These are phyloP conservation scores for Populus tomentosa DNA, from an alignment of 441 rosid species.

Conservation along the genomic window DNA sequence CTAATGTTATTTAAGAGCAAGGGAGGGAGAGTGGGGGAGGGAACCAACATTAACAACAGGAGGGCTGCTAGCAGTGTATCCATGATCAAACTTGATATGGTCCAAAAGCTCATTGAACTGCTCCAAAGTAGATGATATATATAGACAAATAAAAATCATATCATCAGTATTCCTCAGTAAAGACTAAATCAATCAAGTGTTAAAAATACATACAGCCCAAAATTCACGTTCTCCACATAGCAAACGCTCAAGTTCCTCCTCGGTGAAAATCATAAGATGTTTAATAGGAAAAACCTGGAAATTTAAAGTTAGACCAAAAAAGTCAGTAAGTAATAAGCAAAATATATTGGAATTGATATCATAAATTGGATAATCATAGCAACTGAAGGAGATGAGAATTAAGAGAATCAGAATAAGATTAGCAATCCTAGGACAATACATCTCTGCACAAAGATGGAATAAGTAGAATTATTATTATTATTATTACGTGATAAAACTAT, in stretches of 20 bases:
- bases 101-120: slow-evolving; percentile 84
- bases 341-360: neutral
- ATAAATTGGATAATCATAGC: neutral
- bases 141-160: neutral
- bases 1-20: neutral
- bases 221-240: slow-evolving; percentile 84
- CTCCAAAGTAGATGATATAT: slow-evolving; percentile 8
- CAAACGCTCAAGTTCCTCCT: slow-evolving; percentile 82
- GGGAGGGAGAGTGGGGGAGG: slow-evolving; percentile 5
- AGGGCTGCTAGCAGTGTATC: slow-evolving; percentile 95
- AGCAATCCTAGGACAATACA: neutral
- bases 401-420: neutral
- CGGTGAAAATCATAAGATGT: slow-evolving; percentile 72
- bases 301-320: neutral
- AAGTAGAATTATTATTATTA: no score
- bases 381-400: neutral
- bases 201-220: slow-evolving; percentile 48
- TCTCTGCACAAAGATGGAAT: neutral
- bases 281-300: slow-evolving; percentile 75
- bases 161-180: neutral
- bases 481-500: neutral
- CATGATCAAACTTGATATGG: slow-evolving; percentile 97
- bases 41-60: slow-evolving; percentile 61
- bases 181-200: slow-evolving; percentile 12
- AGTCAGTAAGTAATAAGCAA: neutral